Conservation (phyloP, 225 moss, liverwort and hornwort genomes). For the Lunularia cruciata region DNA sequence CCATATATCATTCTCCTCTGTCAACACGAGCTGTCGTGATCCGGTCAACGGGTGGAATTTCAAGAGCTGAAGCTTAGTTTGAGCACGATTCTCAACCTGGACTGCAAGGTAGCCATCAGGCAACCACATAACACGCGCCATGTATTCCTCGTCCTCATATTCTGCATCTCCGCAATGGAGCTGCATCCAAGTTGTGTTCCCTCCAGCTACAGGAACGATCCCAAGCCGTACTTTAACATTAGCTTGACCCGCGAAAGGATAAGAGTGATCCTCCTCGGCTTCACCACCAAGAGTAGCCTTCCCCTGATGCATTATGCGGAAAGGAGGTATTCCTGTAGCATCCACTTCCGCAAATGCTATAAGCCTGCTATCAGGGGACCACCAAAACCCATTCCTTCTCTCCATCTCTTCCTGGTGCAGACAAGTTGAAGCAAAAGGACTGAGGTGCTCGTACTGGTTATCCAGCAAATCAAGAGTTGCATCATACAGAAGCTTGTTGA, state of each 20-base stretch:
- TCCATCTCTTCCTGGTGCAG: slow-evolving; percentile 99
- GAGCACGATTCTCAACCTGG: slow-evolving; percentile 87
- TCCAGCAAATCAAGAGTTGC: not conserved
- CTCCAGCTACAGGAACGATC: slow-evolving; percentile 72
- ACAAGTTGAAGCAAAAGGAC: slow-evolving; percentile 16
- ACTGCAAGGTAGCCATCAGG: slow-evolving; percentile 82
- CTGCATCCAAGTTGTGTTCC: slow-evolving; percentile 86
- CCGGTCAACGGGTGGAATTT: slow-evolving; percentile 78
- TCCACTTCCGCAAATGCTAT: slow-evolving; percentile 97
- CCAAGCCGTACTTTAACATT: slow-evolving; percentile 94
- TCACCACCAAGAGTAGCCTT: slow-evolving; percentile 91
- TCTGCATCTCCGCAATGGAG: slow-evolving; percentile 72
- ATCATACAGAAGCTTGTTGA: not conserved
- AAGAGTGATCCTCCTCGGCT: slow-evolving; percentile 93
- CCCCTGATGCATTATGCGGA: slow-evolving; percentile 99
- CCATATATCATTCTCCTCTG: slow-evolving; percentile 86
- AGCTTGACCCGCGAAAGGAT: slow-evolving; percentile 92
- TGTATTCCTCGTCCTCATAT: slow-evolving; percentile 86
- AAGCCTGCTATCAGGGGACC: slow-evolving; percentile 86
- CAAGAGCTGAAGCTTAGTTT: slow-evolving; percentile 79
- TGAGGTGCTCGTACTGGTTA: not conserved
- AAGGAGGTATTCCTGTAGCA: slow-evolving; percentile 82
- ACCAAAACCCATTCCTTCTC: slow-evolving; percentile 98
- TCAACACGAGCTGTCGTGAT: slow-evolving; percentile 63
- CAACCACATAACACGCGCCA: slow-evolving; percentile 90